Evolutionary conservation across 306 rosid genomes (phyloP), one percentile per base, ranked within the genome.

Genomic region (Quercus berberidifolia): DNA sequence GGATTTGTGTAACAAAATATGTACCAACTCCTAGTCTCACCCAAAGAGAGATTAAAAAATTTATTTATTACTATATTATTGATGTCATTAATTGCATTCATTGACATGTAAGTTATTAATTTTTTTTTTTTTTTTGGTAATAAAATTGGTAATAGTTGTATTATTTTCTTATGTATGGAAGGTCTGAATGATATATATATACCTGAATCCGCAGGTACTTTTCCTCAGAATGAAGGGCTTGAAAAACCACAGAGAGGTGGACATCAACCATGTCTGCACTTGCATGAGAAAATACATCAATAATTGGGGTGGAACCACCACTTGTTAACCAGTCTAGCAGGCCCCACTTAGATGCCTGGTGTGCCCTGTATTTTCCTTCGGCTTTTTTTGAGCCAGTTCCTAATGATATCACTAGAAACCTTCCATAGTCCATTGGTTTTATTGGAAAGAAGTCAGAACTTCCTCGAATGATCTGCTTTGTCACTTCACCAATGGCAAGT

Each of bases 181-280:
- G 72, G n/a, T 4, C 4, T 13, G 26, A 26, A n/a, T 7, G 38
- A n/a, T 25, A 13, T 70, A 38, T 7, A 38, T 38, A 11, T 8
- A 89, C 92, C 88, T 86, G 92, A 71, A 89, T 89, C n/a, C 91
- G 83, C 26, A 91, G 89, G 59, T 91, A 91, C 46, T 70, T 81
- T 7, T 79, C 21, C 55, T 87, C 83, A 4, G 85, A 80, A 25
- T 81, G 78, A 41, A 87, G 90, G 30, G 91, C 90, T 82, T 31
- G 82, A 49, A 87, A 71, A 63, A 87, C 69, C 0, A 77, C 81
- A 13, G 90, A 76, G 1, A 91, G 83, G 65, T 89, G 91, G 7
- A 84, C 75, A 20, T 91, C 93, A 18, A 87, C 90, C 88, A 89
- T 82, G 33, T 91, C 90, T 0, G 85, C 57, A 67, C 90, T 89